phyloP scores from a whole-genome alignment of 2,329 filamentous ascomycete genomes.

The Spiromastix sp. region DNA sequence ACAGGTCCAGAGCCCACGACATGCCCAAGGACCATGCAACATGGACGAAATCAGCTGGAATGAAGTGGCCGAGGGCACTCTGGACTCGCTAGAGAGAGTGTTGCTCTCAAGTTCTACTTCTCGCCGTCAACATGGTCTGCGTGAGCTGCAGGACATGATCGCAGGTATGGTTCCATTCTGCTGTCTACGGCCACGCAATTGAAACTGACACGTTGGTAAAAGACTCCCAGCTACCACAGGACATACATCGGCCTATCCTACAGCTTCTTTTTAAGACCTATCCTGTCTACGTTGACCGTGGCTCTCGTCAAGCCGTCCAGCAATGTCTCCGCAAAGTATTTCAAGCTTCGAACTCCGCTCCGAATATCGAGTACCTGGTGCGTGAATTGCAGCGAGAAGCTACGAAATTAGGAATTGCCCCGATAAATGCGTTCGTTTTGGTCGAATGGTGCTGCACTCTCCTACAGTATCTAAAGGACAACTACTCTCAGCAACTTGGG shows the following conservation, averaged over 20 bases:
- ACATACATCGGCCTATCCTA: slow-evolving; percentile 41
- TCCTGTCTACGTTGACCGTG: slow-evolving; percentile 73
- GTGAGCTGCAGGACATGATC: slow-evolving; percentile 36
- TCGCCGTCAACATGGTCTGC: slow-evolving; percentile 30
- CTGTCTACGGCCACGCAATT: slow-evolving; percentile 2
- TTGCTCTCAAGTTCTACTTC: slow-evolving; percentile 34
- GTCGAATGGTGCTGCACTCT: slow-evolving; percentile 81
- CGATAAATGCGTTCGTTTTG: slow-evolving; percentile 74
- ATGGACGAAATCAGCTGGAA: slow-evolving; percentile 37
- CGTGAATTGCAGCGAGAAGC: slow-evolving; percentile 60
- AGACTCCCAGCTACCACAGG: slow-evolving; percentile 24
- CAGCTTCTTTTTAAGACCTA: slow-evolving; percentile 78
- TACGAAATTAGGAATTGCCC: slow-evolving; percentile 64
- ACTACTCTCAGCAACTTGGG: slow-evolving; percentile 40
- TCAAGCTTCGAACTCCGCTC: slow-evolving; percentile 44
- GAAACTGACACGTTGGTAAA: slow-evolving; percentile 1
- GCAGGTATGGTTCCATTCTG: slow-evolving; percentile 19
- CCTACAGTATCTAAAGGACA: slow-evolving; percentile 56
- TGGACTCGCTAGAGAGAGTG: slow-evolving; percentile 28
- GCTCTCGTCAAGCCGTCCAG: slow-evolving; percentile 74
- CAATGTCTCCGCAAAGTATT: slow-evolving; percentile 64
- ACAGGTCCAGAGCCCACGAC: no score
- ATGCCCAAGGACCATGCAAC: slow-evolving; percentile 23
- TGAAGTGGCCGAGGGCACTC: slow-evolving; percentile 31
- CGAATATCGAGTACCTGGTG: slow-evolving; percentile 47